Base-by-base conservation (phyloP, 2,329 filamentous ascomycete species). In the Aspergillus proliferans region DNA sequence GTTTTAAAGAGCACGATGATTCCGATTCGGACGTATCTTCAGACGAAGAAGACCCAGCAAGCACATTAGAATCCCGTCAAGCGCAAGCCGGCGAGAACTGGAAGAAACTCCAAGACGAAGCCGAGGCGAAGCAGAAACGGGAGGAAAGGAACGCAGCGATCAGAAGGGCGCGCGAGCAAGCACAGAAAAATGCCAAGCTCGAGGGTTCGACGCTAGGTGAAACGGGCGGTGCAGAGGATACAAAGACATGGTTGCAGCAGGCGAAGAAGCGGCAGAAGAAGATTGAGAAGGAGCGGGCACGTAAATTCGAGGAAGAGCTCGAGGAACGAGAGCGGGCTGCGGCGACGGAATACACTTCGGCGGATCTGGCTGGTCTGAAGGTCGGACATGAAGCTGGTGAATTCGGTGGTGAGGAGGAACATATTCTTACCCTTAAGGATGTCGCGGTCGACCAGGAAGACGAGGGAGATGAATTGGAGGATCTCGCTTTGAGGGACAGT, bases 191-290 rank as follows among this genome's bases (percentile, higher is more conserved):
- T 62, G 77, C 84, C 12, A 81, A 86, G 53, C 74, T 98, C 9
- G 83, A 93, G 63, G 93, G 93, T 50, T 85, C 86, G 64, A 87
- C 91, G 0, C 73, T 98, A 2, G 93, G 87, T 43, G 93, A 97
- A 33, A 76, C 74, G 0, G 85, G 84, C 41, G 81, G 76, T 5
- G 80, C 74, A 3, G 83, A 85, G 22, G 88, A 95, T 66, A 88
- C 92, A 12, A 87, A 87, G 66, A 78, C 87, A 1, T 98, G 93
- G 93, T 70, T 98, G 52, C 82, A 86, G 58, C 85, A 85, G 51
- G 86, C 92, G 68, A 97, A 95, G 78, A 97, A 95, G 75, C 80
- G 91, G 46, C 89, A 95, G 68, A 95, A 90, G 78, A 88, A 91
- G 71, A 91, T 97, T 36, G 86, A 83, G 57, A 80, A 81, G 65